phyloP scores from a whole-genome alignment of 495 filamentous ascomycete species.

The Hyaloscypha hepaticicola region DNA sequence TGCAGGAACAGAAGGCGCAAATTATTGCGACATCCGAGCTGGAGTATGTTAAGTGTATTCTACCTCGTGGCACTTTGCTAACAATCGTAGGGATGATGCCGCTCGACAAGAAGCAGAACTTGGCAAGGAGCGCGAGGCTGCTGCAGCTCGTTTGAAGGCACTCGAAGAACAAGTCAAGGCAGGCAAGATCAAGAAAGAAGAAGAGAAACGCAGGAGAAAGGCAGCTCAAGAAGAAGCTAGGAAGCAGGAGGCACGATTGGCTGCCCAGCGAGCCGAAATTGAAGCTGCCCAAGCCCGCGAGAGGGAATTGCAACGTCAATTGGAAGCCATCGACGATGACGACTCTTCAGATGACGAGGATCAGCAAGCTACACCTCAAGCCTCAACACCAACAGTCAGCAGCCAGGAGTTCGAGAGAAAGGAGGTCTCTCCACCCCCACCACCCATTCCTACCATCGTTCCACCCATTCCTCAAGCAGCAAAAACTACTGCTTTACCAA shows the following conservation, averaged over 20 bases:
- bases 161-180: conserved; percentile 92
- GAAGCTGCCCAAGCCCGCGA: conserved; percentile 88
- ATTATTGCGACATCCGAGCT: conserved; percentile 70
- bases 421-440: conserved; percentile 46
- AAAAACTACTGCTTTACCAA: conserved; percentile 12
- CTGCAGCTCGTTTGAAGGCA: conserved; percentile 78
- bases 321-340: conserved; percentile 72
- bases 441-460: conserved; percentile 41
- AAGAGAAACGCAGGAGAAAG: conserved; percentile 89
- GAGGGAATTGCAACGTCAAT: conserved; percentile 79
- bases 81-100: conserved; percentile 67
- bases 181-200: conserved; percentile 95
- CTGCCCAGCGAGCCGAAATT: conserved; percentile 85
- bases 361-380: conserved; percentile 75
- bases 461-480: conserved; percentile 42
- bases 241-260: conserved; percentile 83
- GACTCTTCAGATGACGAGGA: conserved; percentile 85
- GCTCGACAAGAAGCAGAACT: conserved; percentile 75
- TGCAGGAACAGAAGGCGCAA: conserved; percentile 76
- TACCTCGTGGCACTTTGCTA: conserved; percentile 33
- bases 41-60: conserved; percentile 66
- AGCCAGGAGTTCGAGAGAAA: conserved; percentile 54
- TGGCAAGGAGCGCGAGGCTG: conserved; percentile 72
- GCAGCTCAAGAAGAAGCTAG: conserved; percentile 82
- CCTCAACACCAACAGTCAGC: conserved; percentile 71